phyloP scores from a whole-genome alignment of 257 asterid species.

The Scutellaria barbata region DNA sequence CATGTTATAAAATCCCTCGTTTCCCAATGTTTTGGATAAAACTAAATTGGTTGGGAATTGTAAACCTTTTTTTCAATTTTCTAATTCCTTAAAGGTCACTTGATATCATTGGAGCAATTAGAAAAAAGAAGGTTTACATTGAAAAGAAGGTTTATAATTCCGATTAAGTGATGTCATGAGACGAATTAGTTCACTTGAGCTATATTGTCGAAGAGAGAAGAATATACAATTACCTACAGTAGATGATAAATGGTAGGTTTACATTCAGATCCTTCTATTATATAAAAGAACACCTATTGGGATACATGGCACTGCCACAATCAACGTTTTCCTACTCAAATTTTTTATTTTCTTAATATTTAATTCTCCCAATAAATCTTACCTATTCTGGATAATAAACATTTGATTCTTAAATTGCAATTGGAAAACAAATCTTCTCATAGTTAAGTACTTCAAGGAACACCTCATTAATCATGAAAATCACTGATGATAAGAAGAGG shows the following conservation, averaged over 20 bases:
- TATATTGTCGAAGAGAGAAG: neutral
- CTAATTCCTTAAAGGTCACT: neutral
- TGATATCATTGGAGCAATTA: too few species aligned
- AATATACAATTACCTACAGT: neutral
- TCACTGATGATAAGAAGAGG: neutral
- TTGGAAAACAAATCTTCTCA: neutral
- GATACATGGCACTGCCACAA: too few species aligned
- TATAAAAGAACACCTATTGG: too few species aligned
- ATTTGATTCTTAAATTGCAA: too few species aligned
- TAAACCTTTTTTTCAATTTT: neutral
- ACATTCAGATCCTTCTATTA: neutral
- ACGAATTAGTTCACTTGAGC: conserved; percentile 10
- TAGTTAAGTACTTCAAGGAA: conserved; percentile 15
- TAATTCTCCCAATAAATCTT: too few species aligned
- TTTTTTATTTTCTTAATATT: too few species aligned
- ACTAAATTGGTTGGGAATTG: neutral
- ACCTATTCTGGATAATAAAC: too few species aligned
- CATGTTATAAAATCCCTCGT: neutral
- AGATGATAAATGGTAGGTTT: neutral
- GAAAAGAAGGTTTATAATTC: too few species aligned
- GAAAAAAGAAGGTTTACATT: too few species aligned
- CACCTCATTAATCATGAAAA: conserved; percentile 8
- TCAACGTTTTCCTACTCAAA: too few species aligned
- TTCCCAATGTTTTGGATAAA: neutral
- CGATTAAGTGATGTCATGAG: too few species aligned